These are phyloP conservation scores for Trypanosoma scelopori DNA, from an alignment of 208 protist species.

Conservation along the genomic window DNA sequence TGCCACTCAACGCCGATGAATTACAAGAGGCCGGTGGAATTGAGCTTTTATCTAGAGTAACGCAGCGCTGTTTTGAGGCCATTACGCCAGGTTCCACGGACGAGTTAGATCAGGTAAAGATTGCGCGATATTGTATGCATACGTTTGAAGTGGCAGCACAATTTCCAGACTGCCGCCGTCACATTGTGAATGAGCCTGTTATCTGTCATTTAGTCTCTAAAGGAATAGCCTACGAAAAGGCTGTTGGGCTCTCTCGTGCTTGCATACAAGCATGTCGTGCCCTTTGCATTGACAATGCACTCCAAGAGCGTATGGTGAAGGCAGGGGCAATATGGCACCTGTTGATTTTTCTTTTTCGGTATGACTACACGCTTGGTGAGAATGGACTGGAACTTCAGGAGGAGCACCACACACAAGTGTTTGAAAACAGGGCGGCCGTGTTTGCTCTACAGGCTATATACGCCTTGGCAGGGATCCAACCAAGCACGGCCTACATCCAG, in stretches of 20 bases:
- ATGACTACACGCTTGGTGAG: conserved; percentile 89
- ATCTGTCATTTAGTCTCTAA: conserved; percentile 61
- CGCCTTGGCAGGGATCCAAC: conserved; percentile 52
- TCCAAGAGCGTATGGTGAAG: conserved; percentile 68
- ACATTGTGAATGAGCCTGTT: conserved; percentile 46
- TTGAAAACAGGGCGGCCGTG: conserved; percentile 69
- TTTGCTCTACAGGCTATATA: conserved; percentile 66
- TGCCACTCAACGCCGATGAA: conserved; percentile 93
- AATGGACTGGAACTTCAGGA: conserved; percentile 62
- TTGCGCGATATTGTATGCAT: conserved; percentile 70
- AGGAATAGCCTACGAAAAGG: conserved; percentile 63
- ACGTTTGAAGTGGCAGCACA: conserved; percentile 73
- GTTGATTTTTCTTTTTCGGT: conserved; percentile 80
- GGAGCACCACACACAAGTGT: conserved; percentile 80
- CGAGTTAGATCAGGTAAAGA: conserved; percentile 43
- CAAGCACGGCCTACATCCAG: conserved; percentile 16
- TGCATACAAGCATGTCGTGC: conserved; percentile 77
- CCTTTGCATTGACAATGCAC: conserved; percentile 49
- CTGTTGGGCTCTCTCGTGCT: conserved; percentile 53
- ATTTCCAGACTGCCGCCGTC: conserved; percentile 69
- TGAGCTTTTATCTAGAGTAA: conserved; percentile 61
- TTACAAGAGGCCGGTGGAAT: conserved; percentile 92
- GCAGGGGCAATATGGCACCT: conserved; percentile 86
- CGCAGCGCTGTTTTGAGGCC: conserved; percentile 72
- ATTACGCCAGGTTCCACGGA: conserved; percentile 57